A percentile compares a stretch with the other conserved stretches of the same genome.
phyloP scores from a whole-genome alignment of 768 basidiomycete species.

The Russula compacta region DNA sequence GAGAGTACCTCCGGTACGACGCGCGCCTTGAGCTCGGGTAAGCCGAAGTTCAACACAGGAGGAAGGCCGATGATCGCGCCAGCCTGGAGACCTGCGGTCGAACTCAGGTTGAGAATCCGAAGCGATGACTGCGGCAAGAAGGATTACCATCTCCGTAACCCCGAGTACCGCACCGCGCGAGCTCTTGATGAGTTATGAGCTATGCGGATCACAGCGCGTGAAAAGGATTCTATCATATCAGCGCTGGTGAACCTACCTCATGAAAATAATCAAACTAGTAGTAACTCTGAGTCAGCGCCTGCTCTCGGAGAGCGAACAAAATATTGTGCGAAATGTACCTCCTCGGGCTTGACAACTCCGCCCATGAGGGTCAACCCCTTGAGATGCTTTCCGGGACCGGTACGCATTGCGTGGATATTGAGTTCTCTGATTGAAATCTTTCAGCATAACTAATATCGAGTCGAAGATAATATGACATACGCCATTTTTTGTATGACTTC shows the following conservation, averaged over 20 bases:
- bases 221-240: not conserved
- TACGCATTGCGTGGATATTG: constrained; percentile 81
- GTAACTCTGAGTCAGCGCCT: not conserved
- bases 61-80: constrained; percentile 81
- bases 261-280: constrained; percentile 79
- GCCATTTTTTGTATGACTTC: constrained; percentile 76
- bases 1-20: constrained; percentile 53
- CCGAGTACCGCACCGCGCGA: constrained; percentile 47
- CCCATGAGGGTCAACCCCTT: constrained; percentile 68
- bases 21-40: constrained; percentile 44
- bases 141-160: constrained; percentile 68
- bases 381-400: constrained; percentile 86
- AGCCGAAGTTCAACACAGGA: constrained; percentile 77
- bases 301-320: not conserved
- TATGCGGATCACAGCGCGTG: constrained; percentile 21
- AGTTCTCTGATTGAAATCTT: constrained; percentile 36
- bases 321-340: constrained; percentile 40
- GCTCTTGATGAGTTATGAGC: constrained; percentile 31
- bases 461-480: constrained; percentile 29
- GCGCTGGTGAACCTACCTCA: constrained; percentile 34
- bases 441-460: not conserved
- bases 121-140: not conserved
- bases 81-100: constrained; percentile 45
- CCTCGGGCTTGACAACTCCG: constrained; percentile 68
- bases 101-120: not conserved